A percentile compares a stretch with the other conserved stretches of the same genome.
phyloP scores from a whole-genome alignment of 2,329 filamentous ascomycete genomes.

The Venturia pyrina region DNA sequence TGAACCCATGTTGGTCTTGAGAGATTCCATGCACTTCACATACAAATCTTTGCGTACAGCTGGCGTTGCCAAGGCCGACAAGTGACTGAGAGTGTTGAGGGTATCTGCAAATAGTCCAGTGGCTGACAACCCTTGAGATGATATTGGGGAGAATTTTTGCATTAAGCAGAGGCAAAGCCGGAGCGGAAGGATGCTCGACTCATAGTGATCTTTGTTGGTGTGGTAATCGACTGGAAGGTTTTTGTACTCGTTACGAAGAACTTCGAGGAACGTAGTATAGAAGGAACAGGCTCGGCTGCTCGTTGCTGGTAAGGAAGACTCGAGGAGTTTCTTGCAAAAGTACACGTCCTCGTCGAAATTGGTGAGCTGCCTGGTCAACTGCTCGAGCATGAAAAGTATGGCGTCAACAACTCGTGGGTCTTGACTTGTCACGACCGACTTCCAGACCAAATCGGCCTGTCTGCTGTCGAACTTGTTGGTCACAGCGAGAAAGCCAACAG shows the following conservation, averaged over 20 bases:
- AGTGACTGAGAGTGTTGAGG: not conserved
- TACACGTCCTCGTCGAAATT: constrained; percentile 47
- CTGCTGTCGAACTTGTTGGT: constrained; percentile 60
- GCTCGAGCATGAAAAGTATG: constrained; percentile 55
- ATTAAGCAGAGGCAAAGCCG: constrained; percentile 7
- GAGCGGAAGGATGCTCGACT: constrained; percentile 7
- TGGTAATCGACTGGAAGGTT: not conserved
- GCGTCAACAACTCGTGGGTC: constrained; percentile 79
- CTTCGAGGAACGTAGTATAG: not conserved
- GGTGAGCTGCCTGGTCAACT: constrained; percentile 38
- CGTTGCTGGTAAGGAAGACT: constrained; percentile 17
- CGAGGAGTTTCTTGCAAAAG: constrained; percentile 60
- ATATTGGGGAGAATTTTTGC: constrained; percentile 1
- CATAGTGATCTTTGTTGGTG: not conserved
- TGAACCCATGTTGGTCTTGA: not conserved
- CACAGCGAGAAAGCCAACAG: constrained; percentile 77
- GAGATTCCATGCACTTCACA: not conserved
- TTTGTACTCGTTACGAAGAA: not conserved
- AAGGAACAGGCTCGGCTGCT: constrained; percentile 5
- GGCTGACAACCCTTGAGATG: not conserved
- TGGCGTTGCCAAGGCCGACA: not conserved
- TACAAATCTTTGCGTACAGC: not conserved
- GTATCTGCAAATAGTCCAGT: not conserved
- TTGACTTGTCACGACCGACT: constrained; percentile 67
- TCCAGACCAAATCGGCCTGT: constrained; percentile 77